Evolutionary conservation across 1,139 yeast genomes (phyloP).

Genomic region (Oligophagozyma castellii): DNA sequence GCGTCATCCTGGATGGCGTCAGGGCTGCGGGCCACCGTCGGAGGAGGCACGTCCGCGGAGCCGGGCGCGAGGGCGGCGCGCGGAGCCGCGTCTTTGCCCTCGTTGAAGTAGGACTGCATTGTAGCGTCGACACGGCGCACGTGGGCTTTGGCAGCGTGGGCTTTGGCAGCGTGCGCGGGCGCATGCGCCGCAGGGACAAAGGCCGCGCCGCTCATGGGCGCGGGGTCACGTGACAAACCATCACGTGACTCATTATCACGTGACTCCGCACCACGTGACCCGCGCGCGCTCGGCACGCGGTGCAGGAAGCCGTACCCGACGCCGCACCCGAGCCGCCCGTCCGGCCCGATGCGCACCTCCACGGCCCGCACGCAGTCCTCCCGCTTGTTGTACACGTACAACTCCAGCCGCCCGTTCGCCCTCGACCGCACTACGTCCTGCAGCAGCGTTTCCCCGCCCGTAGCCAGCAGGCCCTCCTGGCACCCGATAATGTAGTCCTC

Average conservation of each 20-base stretch:
- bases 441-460: conserved; percentile 76
- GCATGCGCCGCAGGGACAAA: conserved; percentile 4
- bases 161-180: too few species aligned
- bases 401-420: conserved; percentile 34
- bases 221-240: conserved; percentile 4
- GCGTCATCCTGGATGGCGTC: too few species aligned
- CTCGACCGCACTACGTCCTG: conserved; percentile 55
- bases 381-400: conserved; percentile 82
- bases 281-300: conserved; percentile 53
- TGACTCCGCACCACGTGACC: too few species aligned
- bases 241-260: conserved; percentile 2
- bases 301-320: conserved; percentile 89
- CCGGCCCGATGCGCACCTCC: conserved; percentile 60
- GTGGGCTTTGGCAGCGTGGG: conserved; percentile 3
- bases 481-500: conserved; percentile 87
- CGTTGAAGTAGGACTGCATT: conserved; percentile 26
- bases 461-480: conserved; percentile 64
- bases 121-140: conserved; percentile 7
- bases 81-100: conserved; percentile 25
- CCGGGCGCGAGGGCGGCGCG: too few species aligned
- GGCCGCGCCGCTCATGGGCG: conserved; percentile 2
- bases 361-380: conserved; percentile 80
- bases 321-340: conserved; percentile 82
- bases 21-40: too few species aligned
- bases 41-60: too few species aligned